Percentiles rank a stretch among this genome's conserved stretches.
These are phyloP conservation scores for Quercus robur DNA, from an alignment of 306 rosid genomes.

Conservation along the genomic window DNA sequence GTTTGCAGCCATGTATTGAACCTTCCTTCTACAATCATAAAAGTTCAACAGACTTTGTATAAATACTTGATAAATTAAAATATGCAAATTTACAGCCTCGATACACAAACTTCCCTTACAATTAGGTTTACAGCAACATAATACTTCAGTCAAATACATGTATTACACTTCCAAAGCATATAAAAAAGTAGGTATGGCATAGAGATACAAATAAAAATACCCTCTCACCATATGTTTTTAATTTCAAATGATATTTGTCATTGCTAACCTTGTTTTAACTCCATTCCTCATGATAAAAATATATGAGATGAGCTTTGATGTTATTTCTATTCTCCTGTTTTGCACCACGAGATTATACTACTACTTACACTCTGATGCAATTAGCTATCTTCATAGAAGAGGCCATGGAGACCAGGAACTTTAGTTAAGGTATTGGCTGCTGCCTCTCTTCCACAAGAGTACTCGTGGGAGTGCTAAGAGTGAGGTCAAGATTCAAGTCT, in stretches of 20 bases:
- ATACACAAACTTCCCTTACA: not conserved
- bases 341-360: not conserved
- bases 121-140: not conserved
- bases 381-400: not conserved
- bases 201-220: not conserved
- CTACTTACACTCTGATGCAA: not conserved
- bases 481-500: constrained; percentile 39
- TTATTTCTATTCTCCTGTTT: not conserved
- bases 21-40: not conserved
- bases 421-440: not conserved
- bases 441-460: not conserved
- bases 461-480: not conserved
- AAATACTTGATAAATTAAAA: too few relatives aligned
- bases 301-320: not conserved
- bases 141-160: not conserved
- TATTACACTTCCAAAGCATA: not conserved
- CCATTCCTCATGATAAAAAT: not conserved
- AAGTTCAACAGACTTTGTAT: not conserved
- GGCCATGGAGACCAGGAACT: not conserved
- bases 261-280: not conserved
- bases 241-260: not conserved
- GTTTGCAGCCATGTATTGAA: not conserved
- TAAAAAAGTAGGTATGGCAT: not conserved
- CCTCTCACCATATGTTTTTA: not conserved
- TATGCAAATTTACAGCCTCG: not conserved